Percentiles rank a stretch among this genome's conserved stretches.
phyloP scores from a whole-genome alignment of 805 yeast genomes.

The Ogataea minuta region DNA sequence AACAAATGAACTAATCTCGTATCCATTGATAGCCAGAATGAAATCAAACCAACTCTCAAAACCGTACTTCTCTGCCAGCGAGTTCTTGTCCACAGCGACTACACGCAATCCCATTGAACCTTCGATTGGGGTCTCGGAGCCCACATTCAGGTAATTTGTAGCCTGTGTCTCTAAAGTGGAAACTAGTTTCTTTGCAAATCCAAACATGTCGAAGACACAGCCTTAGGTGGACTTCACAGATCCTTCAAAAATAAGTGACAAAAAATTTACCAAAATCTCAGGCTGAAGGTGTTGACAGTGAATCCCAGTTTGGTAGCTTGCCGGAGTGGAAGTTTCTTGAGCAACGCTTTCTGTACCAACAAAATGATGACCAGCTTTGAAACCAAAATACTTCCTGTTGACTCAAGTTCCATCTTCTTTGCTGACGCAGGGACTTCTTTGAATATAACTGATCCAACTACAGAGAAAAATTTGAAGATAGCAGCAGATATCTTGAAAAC shows the following conservation, averaged over 20 bases:
- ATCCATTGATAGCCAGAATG: conserved; percentile 76
- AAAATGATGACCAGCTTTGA: conserved; percentile 9
- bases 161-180: conserved; percentile 45
- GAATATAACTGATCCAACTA: conserved; percentile 47
- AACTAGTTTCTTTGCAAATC: conserved; percentile 64
- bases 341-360: too few species aligned
- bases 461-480: conserved; percentile 46
- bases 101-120: conserved; percentile 56
- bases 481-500: conserved; percentile 59
- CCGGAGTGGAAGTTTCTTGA: conserved; percentile 1
- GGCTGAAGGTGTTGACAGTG: background rate
- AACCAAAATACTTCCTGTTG: conserved; percentile 53
- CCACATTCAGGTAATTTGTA: conserved; percentile 22
- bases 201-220: conserved; percentile 41
- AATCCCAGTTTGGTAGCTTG: background rate
- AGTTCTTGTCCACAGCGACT: conserved; percentile 44
- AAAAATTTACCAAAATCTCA: background rate
- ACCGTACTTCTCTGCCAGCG: conserved; percentile 50
- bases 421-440: conserved; percentile 36
- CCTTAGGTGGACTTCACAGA: background rate
- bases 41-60: conserved; percentile 88
- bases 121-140: conserved; percentile 28
- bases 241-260: background rate
- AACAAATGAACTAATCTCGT: conserved; percentile 43
- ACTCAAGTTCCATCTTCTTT: conserved; percentile 51